Base-by-base conservation (phyloP, 1,139 yeast species). In the Sugiyamaella pinicola region DNA sequence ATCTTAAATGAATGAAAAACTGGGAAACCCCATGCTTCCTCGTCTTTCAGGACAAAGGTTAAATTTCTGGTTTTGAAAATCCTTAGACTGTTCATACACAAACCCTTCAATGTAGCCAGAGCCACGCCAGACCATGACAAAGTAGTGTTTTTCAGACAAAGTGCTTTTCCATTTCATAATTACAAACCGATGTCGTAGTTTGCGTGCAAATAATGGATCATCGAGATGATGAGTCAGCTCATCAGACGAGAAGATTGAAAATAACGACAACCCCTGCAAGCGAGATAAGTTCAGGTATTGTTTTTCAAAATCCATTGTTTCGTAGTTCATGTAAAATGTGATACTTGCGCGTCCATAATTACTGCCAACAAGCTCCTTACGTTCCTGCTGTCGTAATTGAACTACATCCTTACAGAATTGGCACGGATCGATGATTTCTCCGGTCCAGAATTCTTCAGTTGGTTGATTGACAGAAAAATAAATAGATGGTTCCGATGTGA, bases 11-110 rank as follows among this genome's bases (percentile, higher is more conserved):
- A 45, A 46, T 5, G 49, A 46, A 17, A 13, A 37, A 8, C 37
- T 26, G 12, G 49, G 49, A n/a, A 46, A 46, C 10, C 49, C 49
- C 49, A 46, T 46, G 24, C 38, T 26, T 4, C 49, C 49, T 17
- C 49, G 26, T 13, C 43, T 31, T 24, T 46, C 49, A 28, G 49
- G 43, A n/a, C 42, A 35, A 2, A 46, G 37, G 18, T 26, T 26
- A 19, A 46, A 15, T 28, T 46, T 46, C 37, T 35, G 49, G 35
- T 33, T 46, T 17, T 46, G 49, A 21, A 28, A 46, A 9, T 46
- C 49, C 15, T 46, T 46, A 6, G 26, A 31, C 13, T 40, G 49
- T n/a, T 46, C 49, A 24, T 46, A 46, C 5, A 39, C 49, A 28
- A 37, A 46, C 24, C 49, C 49, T 35, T 46, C 49, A 15, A 46